A percentile compares a stretch with the other conserved stretches of the same genome.
These are phyloP conservation scores for Xerocomellus intermedius DNA, from an alignment of 768 basidiomycete genomes.

Conservation along the genomic window DNA sequence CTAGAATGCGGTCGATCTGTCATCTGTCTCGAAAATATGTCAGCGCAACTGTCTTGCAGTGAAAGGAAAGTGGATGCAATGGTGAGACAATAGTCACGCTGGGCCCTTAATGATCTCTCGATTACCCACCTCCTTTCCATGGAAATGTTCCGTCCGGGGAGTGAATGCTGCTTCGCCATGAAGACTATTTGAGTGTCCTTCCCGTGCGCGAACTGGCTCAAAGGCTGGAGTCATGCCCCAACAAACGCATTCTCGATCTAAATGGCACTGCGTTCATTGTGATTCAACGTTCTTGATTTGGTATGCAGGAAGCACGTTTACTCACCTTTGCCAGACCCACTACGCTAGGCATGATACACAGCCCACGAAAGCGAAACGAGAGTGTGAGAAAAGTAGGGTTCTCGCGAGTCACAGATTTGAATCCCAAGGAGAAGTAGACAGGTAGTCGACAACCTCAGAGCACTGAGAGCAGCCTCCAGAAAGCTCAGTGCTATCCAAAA, in stretches of 20 bases:
- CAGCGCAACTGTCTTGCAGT: constrained; percentile 2
- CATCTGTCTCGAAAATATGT: constrained; percentile 46
- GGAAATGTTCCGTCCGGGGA: constrained; percentile 59
- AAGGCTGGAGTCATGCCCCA: constrained; percentile 83
- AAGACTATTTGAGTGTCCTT: constrained; percentile 34
- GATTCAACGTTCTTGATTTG: constrained; percentile 13
- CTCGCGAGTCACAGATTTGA: neutral
- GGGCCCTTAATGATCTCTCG: constrained; percentile 77
- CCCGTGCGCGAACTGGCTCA: constrained; percentile 56
- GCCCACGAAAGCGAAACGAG: constrained; percentile 56
- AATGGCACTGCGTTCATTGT: constrained; percentile 6
- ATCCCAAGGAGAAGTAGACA: neutral
- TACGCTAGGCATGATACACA: constrained; percentile 71
- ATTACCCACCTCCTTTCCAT: constrained; percentile 72
- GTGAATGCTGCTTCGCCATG: constrained; percentile 35
- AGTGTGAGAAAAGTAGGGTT: neutral
- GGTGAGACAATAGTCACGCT: constrained; percentile 64
- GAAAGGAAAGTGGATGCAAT: constrained; percentile 44
- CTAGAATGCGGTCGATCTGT: constrained; percentile 85
- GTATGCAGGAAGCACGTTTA: constrained; percentile 14
- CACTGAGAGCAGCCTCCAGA: neutral
- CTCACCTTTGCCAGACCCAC: constrained; percentile 78
- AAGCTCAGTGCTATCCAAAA: constrained; percentile 1
- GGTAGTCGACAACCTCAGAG: neutral
- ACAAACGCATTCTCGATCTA: constrained; percentile 79